Base-by-base conservation (phyloP, 2,329 filamentous ascomycete species). In the Exophiala sp. region DNA sequence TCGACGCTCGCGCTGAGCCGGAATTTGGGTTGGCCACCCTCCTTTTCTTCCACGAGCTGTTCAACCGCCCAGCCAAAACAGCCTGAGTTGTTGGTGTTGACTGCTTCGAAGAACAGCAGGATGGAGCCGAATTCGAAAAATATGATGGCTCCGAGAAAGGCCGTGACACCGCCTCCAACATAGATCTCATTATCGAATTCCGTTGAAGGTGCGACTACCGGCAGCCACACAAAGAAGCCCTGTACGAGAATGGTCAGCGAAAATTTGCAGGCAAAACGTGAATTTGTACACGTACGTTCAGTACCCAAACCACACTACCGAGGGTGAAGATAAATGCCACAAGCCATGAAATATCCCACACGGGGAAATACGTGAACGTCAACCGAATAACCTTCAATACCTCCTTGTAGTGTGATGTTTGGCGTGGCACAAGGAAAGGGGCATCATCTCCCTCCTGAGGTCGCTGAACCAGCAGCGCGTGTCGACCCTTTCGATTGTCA, bases 31-130 rank as follows among this genome's bases (percentile, higher is more conserved):
- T 16, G 40, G 9, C 43, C 39, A 3, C 33, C 38, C 12, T 59
- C 57, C 11, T 63, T 63, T 44, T 66, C 65, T 38, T 71, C 71
- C 2, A 80, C 38, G 0, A 73, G 74, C 18, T 74, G 73, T 59
- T 86, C 79, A 1, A 88, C 62, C 0, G 84, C 85, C 84, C 84
- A 88, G 3, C 85, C 85, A 65, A 88, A 88, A 65, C 85, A 88
- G 10, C 79, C 82, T 0, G 78, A 71, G 10, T 78, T 73, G 62
- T 86, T 82, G 63, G 84, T 82, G 65, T 88, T 88, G n/a, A 87
- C 74, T 3, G 85, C 85, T 66, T 88, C 85, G 1, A 86, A 70
- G 68, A 88, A 74, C 21, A 88, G 72, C 1, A 88, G 67, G 1
- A 87, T 64, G 34, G 81, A 83, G 0, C 84, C 85, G 3, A 85